Evolutionary conservation across 2,329 filamentous ascomycete species (phyloP).

Genomic region (Onygena corvina): DNA sequence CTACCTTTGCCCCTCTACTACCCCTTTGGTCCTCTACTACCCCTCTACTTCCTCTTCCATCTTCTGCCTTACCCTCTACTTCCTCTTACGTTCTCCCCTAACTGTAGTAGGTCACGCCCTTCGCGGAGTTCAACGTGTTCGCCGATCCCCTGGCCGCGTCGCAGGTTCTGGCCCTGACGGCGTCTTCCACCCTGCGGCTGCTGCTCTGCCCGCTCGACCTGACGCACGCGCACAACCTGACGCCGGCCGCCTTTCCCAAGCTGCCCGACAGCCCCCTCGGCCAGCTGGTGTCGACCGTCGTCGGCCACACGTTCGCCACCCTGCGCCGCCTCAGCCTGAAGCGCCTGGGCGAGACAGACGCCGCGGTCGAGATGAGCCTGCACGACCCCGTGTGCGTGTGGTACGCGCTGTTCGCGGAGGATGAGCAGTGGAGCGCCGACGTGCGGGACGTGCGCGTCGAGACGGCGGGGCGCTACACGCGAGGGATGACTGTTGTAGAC

Average conservation of each 20-base stretch:
- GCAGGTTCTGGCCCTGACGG: slow-evolving; percentile 61
- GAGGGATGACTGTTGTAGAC: slow-evolving; percentile 82
- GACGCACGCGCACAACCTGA: slow-evolving; percentile 58
- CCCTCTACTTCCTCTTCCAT: too few species aligned
- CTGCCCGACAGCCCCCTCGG: slow-evolving; percentile 58
- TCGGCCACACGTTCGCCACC: slow-evolving; percentile 57
- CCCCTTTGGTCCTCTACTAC: too few species aligned
- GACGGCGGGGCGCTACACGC: slow-evolving; percentile 84
- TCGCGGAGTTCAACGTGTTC: slow-evolving; percentile 90
- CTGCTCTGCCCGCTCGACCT: slow-evolving; percentile 64
- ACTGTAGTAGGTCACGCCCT: slow-evolving; percentile 47
- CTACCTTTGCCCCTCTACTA: too few species aligned
- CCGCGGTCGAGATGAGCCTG: slow-evolving; percentile 44
- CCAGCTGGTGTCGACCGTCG: slow-evolving; percentile 59
- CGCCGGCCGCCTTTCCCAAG: slow-evolving; percentile 48
- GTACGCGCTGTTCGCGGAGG: slow-evolving; percentile 52
- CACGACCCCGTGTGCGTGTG: slow-evolving; percentile 71
- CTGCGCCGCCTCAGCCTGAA: slow-evolving; percentile 52
- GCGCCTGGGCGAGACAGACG: slow-evolving; percentile 30
- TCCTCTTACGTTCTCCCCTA: too few species aligned
- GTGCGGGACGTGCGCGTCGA: slow-evolving; percentile 78
- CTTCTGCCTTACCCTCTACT: too few species aligned
- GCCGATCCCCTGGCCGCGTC: slow-evolving; percentile 72
- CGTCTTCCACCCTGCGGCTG: slow-evolving; percentile 35
- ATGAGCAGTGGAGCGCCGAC: slow-evolving; percentile 34